Percentiles rank a stretch among this genome's conserved stretches.
These are phyloP conservation scores for Penicillium sp. DNA, from an alignment of 2,329 filamentous ascomycete genomes.

Conservation along the genomic window DNA sequence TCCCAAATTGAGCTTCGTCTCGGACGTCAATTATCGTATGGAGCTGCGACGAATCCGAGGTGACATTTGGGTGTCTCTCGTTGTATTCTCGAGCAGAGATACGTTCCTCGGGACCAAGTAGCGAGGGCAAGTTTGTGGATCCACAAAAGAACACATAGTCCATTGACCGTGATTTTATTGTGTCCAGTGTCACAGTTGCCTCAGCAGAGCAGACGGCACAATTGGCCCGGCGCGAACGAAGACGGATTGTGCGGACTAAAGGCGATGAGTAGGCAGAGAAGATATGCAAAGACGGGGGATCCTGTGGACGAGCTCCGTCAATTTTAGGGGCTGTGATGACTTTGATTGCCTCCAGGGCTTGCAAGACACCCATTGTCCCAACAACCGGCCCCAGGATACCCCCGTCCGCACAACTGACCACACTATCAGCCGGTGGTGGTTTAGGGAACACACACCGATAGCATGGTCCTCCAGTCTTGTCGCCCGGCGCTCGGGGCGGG, in stretches of 20 bases:
- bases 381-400: constrained; percentile 92
- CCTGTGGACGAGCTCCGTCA: constrained; percentile 21
- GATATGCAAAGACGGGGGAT: constrained; percentile 40
- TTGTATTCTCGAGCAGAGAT: constrained; percentile 64
- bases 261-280: constrained; percentile 46
- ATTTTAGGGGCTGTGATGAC: constrained; percentile 56
- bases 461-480: constrained; percentile 69
- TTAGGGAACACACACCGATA: constrained; percentile 91
- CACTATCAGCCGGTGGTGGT: constrained; percentile 77
- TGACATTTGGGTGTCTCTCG: constrained; percentile 12
- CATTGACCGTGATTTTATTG: constrained; percentile 62
- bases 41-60: background rate
- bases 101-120: constrained; percentile 64
- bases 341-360: constrained; percentile 86
- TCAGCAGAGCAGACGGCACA: constrained; percentile 74
- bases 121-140: constrained; percentile 51
- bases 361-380: constrained; percentile 86
- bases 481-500: constrained; percentile 62
- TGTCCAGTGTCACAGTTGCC: constrained; percentile 61
- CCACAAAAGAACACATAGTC: constrained; percentile 91
- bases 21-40: constrained; percentile 77
- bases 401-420: constrained; percentile 86
- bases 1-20: constrained; percentile 78
- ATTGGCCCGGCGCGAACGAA: constrained; percentile 65
- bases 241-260: constrained; percentile 69